phyloP scores from a whole-genome alignment of 2,329 filamentous ascomycete genomes.

The Colletotrichum noveboracense region DNA sequence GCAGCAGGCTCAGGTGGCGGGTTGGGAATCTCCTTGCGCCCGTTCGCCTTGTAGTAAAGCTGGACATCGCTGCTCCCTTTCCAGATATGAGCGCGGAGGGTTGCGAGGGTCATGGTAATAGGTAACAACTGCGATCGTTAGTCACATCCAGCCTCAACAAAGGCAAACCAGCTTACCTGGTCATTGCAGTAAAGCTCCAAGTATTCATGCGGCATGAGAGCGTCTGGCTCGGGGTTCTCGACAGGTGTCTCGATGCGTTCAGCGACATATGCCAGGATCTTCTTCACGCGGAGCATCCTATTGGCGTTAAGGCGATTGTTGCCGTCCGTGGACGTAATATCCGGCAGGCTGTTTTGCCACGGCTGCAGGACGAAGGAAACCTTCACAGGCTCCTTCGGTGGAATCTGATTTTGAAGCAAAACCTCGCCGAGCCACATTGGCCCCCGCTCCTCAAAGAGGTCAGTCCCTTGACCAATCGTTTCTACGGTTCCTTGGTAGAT shows the following conservation, averaged over 20 bases:
- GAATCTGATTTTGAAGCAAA: conserved; percentile 80
- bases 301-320: conserved; percentile 96
- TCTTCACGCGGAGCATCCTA: conserved; percentile 93
- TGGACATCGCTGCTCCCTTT: conserved; percentile 93
- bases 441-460: conserved; percentile 83
- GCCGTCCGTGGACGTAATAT: conserved; percentile 75
- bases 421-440: conserved; percentile 94
- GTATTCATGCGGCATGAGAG: conserved; percentile 86
- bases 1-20: conserved; percentile 24
- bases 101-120: conserved; percentile 90
- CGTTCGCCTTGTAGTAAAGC: conserved; percentile 90
- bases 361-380: conserved; percentile 93
- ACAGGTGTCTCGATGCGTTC: conserved; percentile 84
- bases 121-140: conserved; percentile 62
- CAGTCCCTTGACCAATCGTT: conserved; percentile 76
- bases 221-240: conserved; percentile 61
- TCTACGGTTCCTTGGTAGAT: conserved; percentile 90
- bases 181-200: conserved; percentile 94
- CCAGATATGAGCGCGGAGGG: conserved; percentile 91
- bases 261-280: conserved; percentile 90
- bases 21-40: conserved; percentile 68
- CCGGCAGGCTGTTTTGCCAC: conserved; percentile 75
- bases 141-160: neutral
- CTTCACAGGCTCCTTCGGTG: conserved; percentile 91
- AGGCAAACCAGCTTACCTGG: conserved; percentile 64